Conservation (phyloP, 2,329 filamentous ascomycete genomes). For the Anthostomella pinea region DNA sequence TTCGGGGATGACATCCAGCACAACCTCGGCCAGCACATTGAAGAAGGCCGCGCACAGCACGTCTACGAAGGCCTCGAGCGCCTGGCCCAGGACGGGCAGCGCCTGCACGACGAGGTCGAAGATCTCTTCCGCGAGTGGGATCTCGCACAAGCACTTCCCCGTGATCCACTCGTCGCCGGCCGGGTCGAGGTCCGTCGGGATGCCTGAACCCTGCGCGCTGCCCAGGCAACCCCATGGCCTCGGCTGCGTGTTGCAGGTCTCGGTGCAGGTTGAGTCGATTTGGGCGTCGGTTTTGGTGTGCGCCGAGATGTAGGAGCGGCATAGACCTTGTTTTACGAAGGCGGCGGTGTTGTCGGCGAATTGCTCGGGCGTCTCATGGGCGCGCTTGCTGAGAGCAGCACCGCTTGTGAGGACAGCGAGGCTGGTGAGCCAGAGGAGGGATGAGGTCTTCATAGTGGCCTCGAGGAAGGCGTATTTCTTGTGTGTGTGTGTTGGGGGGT, state of each 20-base stretch:
- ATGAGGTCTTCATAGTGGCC: background rate
- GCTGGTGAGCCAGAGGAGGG: background rate
- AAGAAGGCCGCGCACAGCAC: conserved; percentile 16
- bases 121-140: conserved; percentile 8
- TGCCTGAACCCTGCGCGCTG: too few relatives aligned
- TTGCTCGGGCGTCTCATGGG: background rate
- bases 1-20: conserved; percentile 12
- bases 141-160: conserved; percentile 14
- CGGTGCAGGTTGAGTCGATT: too few relatives aligned
- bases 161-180: conserved; percentile 15
- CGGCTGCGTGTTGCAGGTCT: too few relatives aligned
- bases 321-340: conserved; percentile 16
- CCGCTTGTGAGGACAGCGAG: background rate
- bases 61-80: too few relatives aligned
- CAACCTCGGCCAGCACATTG: conserved; percentile 9
- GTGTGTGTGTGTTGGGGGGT: too few relatives aligned
- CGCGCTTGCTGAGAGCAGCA: background rate
- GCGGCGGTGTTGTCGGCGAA: conserved; percentile 12
- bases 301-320: conserved; percentile 14
- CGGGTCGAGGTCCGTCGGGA: too few relatives aligned
- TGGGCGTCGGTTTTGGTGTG: conserved; percentile 7
- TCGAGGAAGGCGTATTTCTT: too few relatives aligned
- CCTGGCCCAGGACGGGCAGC: conserved; percentile 12
- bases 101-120: conserved; percentile 13
- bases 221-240: too few relatives aligned